Percentiles rank a stretch among this genome's conserved stretches.
Conservation (phyloP, 2,329 filamentous ascomycete genomes). For the Chrysoporthe austroafricana region DNA sequence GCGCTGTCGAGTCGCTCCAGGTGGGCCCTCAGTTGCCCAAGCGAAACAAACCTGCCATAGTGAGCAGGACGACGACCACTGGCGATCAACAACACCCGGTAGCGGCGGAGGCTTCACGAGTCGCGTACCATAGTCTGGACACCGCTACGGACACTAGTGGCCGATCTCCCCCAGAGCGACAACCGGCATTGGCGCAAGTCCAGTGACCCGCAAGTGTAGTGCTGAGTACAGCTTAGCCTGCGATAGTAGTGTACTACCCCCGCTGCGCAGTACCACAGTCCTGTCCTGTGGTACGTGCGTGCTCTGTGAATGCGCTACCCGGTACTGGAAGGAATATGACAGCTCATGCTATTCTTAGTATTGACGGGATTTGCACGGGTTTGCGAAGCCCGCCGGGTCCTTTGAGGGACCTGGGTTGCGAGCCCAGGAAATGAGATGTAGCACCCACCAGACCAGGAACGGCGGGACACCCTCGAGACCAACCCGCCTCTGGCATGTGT, state of each 20-base stretch:
- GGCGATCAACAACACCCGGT: not conserved
- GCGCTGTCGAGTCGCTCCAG: constrained; percentile 4
- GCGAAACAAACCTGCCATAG: not conserved
- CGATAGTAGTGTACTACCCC: not conserved
- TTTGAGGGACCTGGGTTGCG: not conserved
- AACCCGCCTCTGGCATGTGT: not conserved
- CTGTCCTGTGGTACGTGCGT: not conserved
- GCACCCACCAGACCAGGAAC: not conserved
- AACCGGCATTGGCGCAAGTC: constrained; percentile 4
- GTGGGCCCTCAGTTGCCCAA: constrained; percentile 1
- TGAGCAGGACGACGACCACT: not conserved
- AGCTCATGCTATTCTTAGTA: constrained; percentile 9
- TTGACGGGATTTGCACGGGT: not conserved
- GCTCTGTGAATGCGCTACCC: too few relatives aligned
- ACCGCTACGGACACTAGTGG: not conserved
- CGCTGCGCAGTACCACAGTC: not conserved
- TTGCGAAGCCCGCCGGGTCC: not conserved
- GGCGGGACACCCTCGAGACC: not conserved
- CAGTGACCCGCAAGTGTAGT: not conserved
- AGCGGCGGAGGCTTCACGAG: constrained; percentile 4
- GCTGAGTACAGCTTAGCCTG: not conserved
- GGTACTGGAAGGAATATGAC: not conserved
- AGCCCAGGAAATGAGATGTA: not conserved
- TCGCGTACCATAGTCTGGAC: not conserved
- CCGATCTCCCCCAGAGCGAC: not conserved